Conservation (phyloP, 805 yeast genomes). For the Ogataea wickerhamii region DNA sequence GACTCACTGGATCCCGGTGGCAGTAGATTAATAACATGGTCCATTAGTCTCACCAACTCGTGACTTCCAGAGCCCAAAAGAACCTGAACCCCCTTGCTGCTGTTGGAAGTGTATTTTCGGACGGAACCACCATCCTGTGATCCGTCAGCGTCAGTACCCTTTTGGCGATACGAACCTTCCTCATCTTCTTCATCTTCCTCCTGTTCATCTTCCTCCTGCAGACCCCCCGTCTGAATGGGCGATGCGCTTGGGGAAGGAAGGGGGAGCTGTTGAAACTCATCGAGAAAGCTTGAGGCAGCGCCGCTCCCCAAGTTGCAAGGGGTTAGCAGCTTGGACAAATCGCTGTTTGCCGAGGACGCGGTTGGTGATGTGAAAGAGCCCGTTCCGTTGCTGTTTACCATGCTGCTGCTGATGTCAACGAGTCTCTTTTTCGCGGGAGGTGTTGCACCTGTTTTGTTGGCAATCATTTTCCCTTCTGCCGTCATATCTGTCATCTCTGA, state of each 20-base stretch:
- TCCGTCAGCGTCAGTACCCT: background rate
- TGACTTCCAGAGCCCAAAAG: slow-evolving; percentile 24
- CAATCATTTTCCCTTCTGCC: slow-evolving; percentile 10
- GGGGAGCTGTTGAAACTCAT: slow-evolving; percentile 44
- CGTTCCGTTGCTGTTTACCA: background rate
- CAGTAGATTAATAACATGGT: slow-evolving; percentile 36
- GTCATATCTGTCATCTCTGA: slow-evolving; percentile 20
- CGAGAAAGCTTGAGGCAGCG: slow-evolving; percentile 12
- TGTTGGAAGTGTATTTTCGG: background rate
- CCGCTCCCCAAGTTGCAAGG: slow-evolving; percentile 9
- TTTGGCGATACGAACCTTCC: background rate
- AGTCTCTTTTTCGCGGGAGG: slow-evolving; percentile 22
- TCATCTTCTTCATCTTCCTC: slow-evolving; percentile 20
- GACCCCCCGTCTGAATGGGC: slow-evolving; percentile 39
- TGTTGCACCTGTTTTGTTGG: slow-evolving; percentile 12
- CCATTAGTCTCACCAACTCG: slow-evolving; percentile 39
- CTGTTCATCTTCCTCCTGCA: slow-evolving; percentile 17
- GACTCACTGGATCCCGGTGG: slow-evolving; percentile 45
- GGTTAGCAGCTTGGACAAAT: slow-evolving; percentile 12
- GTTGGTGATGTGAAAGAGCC: slow-evolving; percentile 17
- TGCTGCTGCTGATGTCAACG: slow-evolving; percentile 11
- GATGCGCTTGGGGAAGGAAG: slow-evolving; percentile 69
- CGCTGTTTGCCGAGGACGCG: slow-evolving; percentile 13
- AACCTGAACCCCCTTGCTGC: background rate
- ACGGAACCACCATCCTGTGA: background rate